Base-by-base conservation (phyloP, 2,329 filamentous ascomycete species). In the Apiospora kogelbergensis region DNA sequence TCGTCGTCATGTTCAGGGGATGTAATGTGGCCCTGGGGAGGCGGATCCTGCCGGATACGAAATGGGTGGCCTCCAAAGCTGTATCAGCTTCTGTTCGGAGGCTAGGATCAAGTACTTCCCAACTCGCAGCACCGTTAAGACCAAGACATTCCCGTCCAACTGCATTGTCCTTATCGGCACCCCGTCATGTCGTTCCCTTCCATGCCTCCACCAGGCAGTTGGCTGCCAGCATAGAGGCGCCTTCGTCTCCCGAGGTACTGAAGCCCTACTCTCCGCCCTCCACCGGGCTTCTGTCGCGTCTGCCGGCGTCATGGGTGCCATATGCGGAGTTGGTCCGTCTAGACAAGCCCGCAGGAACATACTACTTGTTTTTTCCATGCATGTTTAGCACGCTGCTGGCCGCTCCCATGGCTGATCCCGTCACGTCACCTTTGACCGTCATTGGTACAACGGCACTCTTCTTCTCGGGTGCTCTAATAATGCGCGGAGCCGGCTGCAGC, bases 321-420 rank as follows among this genome's bases (percentile, higher is more conserved):
- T 97, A 96, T 76, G 93, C 90, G 64, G 93, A 97, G 78, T 87
- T 97, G 17, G 87, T 92, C 75, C 91, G 94, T 65, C 84, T 97
- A 64, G 91, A 96, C 80, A 96, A 94, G 76, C 94, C 93, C 1
- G 86, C 90, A 0, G 94, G 94, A 63, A 93, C 92, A 1, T 93
- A 94, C 81, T 96, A 96, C 77, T 89, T 97, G 70, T 95, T 91
- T 83, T 92, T 95, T 74, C 94, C 93, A 37, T 95, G 93, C 76
- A 83, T 96, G 15, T 97, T 95, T 82, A 95, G 93, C 68, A 94
- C 93, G 0, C 85, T 96, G 2, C 85, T 96, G 76, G 93, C 93
- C 0, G 93, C 93, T 1, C 90, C 92, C 0, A 85, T 95, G 75
- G 84, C 88, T 2, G 78, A 80, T 1, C 91, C 92, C 0, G 85